phyloP scores from a whole-genome alignment of 805 yeast genomes.

The Ogataea haglerorum region DNA sequence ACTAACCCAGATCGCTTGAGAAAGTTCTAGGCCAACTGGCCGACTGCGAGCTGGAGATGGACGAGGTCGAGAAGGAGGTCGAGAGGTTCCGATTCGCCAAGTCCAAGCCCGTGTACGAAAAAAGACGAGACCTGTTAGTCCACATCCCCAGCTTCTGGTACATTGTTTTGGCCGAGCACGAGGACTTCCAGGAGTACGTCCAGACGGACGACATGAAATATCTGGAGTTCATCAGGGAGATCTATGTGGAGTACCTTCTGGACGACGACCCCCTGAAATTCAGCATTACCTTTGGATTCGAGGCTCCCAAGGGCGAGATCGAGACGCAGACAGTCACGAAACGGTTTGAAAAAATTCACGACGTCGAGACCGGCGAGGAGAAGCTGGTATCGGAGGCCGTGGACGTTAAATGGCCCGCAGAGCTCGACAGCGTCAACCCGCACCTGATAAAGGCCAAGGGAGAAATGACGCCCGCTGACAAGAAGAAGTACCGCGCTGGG shows the following conservation, averaged over 20 bases:
- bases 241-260: conserved; percentile 55
- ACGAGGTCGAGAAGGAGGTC: conserved; percentile 55
- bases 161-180: conserved; percentile 75
- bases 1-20: conserved; percentile 25
- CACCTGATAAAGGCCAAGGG: conserved; percentile 37
- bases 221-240: conserved; percentile 61
- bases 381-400: conserved; percentile 52
- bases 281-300: conserved; percentile 57
- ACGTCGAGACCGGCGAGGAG: conserved; percentile 52
- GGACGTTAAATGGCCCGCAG: conserved; percentile 66
- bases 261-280: conserved; percentile 45
- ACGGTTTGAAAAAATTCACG: conserved; percentile 45
- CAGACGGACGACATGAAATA: conserved; percentile 73
- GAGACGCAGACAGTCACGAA: conserved; percentile 61
- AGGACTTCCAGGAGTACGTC: conserved; percentile 79
- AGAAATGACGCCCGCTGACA: conserved; percentile 47
- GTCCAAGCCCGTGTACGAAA: conserved; percentile 54
- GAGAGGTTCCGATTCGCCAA: conserved; percentile 50
- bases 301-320: conserved; percentile 43
- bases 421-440: conserved; percentile 56
- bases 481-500: conserved; percentile 61
- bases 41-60: conserved; percentile 55
- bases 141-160: conserved; percentile 83
- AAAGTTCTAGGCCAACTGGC: conserved; percentile 49
- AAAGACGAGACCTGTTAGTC: conserved; percentile 50